Evolutionary conservation across 2,329 filamentous ascomycete species (phyloP).

Genomic region (Neofusicoccum cordaticola): DNA sequence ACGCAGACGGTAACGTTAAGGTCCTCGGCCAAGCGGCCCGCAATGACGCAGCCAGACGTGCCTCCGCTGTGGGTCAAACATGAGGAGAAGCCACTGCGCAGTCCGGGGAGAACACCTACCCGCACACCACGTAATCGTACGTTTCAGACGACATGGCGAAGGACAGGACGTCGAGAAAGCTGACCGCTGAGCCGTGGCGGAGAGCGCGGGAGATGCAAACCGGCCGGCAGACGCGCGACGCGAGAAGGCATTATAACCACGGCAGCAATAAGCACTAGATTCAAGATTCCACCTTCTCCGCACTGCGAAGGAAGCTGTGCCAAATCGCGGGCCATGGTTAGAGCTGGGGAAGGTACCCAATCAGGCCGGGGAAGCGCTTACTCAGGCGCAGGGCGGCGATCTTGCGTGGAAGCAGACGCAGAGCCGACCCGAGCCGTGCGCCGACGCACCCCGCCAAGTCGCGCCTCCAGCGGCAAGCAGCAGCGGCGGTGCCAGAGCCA

Average conservation of each 20-base stretch:
- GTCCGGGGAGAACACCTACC: slow-evolving; percentile 11
- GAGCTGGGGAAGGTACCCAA: neutral
- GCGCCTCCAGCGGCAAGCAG: too few relatives aligned
- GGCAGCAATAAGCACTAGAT: slow-evolving; percentile 1
- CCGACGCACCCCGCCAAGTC: too few relatives aligned
- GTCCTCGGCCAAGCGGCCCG: slow-evolving; percentile 48
- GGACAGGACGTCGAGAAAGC: neutral
- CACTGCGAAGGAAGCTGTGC: neutral
- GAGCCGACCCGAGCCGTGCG: too few relatives aligned
- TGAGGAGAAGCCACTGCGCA: neutral
- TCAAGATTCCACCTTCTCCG: neutral
- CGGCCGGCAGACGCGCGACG: neutral
- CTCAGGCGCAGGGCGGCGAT: too few relatives aligned
- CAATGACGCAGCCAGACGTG: slow-evolving; percentile 50
- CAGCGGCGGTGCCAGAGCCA: too few relatives aligned
- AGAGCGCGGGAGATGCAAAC: neutral
- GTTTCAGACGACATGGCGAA: neutral
- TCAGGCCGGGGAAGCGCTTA: neutral
- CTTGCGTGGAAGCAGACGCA: too few relatives aligned
- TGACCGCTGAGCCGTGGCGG: neutral
- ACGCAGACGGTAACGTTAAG: slow-evolving; percentile 41
- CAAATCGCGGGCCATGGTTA: neutral
- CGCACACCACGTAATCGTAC: slow-evolving; percentile 19
- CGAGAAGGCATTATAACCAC: neutral
- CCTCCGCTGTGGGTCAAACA: slow-evolving; percentile 38